phyloP scores from a whole-genome alignment of 2,329 filamentous ascomycete species.

The Massarina eburnea region DNA sequence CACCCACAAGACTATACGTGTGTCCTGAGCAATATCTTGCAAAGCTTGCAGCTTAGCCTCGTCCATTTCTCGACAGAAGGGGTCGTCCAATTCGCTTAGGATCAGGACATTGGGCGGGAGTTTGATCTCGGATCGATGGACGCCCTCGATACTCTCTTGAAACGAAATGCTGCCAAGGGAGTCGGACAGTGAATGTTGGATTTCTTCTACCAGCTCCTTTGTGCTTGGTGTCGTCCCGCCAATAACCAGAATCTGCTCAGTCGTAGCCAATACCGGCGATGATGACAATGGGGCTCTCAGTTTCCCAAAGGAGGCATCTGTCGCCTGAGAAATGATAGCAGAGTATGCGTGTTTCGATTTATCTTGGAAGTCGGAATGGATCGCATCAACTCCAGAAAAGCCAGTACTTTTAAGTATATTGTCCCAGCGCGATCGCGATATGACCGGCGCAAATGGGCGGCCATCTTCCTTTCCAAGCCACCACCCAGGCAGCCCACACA shows the following conservation, averaged over 20 bases:
- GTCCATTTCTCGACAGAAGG: too few species aligned
- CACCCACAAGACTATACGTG: neutral
- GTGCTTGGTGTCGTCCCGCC: too few species aligned
- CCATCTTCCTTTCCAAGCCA: conserved; percentile 32
- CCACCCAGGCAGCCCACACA: conserved; percentile 45
- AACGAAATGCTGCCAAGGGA: too few species aligned
- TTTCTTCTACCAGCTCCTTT: too few species aligned
- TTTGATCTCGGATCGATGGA: too few species aligned
- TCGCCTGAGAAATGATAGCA: neutral
- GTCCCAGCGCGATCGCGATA: conserved; percentile 22
- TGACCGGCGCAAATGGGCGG: conserved; percentile 4
- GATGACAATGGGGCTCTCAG: too few species aligned
- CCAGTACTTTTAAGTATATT: conserved; percentile 4
- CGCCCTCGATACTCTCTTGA: too few species aligned
- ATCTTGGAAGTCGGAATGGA: neutral
- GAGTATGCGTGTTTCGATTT: neutral
- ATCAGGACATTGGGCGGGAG: neutral
- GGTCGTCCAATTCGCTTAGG: neutral
- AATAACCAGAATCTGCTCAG: too few species aligned
- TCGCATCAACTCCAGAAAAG: conserved; percentile 12
- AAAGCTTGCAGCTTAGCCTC: neutral
- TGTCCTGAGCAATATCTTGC: neutral
- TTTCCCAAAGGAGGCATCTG: neutral
- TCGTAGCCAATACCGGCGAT: too few species aligned
- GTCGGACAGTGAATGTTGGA: too few species aligned